Evolutionary conservation across 2,329 filamentous ascomycete genomes (phyloP).

Genomic region (Tolypocladium paradoxum): DNA sequence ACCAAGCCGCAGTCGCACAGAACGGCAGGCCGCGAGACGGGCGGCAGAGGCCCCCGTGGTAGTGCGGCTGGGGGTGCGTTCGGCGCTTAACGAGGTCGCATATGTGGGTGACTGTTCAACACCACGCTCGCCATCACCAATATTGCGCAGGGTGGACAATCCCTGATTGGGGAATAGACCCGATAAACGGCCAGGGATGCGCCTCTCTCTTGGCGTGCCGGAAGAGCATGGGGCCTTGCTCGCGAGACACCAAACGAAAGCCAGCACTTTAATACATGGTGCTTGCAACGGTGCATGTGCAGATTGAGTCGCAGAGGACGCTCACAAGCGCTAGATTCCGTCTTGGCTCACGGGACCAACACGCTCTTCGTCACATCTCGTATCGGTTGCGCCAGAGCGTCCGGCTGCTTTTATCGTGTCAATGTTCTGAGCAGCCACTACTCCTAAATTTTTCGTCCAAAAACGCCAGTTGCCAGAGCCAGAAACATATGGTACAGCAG

Average conservation of each 20-base stretch:
- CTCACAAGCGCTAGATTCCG: neutral
- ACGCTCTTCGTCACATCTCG: neutral
- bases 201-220: neutral
- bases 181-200: neutral
- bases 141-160: neutral
- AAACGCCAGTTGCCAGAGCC: slow-evolving; percentile 11
- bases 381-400: neutral
- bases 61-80: neutral
- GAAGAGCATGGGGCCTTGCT: neutral
- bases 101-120: neutral
- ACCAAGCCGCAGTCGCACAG: neutral
- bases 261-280: too few relatives aligned
- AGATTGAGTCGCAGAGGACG: neutral
- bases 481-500: slow-evolving; percentile 10
- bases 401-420: neutral
- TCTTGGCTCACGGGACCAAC: neutral
- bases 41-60: neutral
- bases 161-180: neutral
- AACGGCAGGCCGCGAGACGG: neutral
- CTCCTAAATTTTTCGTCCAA: slow-evolving; percentile 9
- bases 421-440: slow-evolving; percentile 1
- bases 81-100: neutral
- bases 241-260: neutral
- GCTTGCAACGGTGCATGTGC: too few relatives aligned
- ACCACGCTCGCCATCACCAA: neutral